Base-by-base conservation (phyloP, 2,329 filamentous ascomycete genomes). In the Cordyceps fumosorosea region DNA sequence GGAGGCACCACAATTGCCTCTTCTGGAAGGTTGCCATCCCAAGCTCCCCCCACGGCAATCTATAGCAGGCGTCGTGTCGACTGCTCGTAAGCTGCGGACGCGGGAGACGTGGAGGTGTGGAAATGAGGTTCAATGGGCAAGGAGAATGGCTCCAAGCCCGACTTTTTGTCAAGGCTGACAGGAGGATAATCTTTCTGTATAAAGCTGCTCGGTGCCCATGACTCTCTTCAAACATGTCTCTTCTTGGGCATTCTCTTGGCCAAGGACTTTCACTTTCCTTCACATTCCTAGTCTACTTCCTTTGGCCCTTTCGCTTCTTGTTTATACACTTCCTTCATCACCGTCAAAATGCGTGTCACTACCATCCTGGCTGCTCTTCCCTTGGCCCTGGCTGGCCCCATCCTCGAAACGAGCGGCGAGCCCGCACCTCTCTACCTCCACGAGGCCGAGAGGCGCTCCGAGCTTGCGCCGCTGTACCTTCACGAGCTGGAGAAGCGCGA, bases 301-400 rank as follows among this genome's bases (percentile, higher is more conserved):
- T n/a, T 20, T n/a, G 42, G 2, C 3, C n/a, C 37, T 42, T 42
- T 44, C 16, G 16, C 16, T n/a, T n/a, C 18, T 44, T 44, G 8
- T 47, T 22, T 20, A 22, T 47, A 24, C 6, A 22, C 44, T 47
- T 8, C 11, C 10, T 47, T 47, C 20, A 26, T n/a, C 16, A 29
- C 47, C 5, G 29, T 16, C 16, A 50, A 47, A 24, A 58, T 58
- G 56, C 56, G 45, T 44, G 16, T 62, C 26, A 20, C 59, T 42
- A 55, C 42, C 24, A 32, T 62, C n/a, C 8, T 55, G 44, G 50
- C 57, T n/a, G 18, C 42, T 10, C 22, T 61, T 40, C 59, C 60
- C 14, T 26, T 62, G 53, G 53, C 60, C 10, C 37, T 53, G 7
- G 60, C 60, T 53, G 51, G 29, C 32, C 60, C 60, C 16, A 20